Evolutionary conservation across 305 asterid genomes (phyloP), one percentile per base, ranked within the genome.

Genomic region (Solanum chacoense): DNA sequence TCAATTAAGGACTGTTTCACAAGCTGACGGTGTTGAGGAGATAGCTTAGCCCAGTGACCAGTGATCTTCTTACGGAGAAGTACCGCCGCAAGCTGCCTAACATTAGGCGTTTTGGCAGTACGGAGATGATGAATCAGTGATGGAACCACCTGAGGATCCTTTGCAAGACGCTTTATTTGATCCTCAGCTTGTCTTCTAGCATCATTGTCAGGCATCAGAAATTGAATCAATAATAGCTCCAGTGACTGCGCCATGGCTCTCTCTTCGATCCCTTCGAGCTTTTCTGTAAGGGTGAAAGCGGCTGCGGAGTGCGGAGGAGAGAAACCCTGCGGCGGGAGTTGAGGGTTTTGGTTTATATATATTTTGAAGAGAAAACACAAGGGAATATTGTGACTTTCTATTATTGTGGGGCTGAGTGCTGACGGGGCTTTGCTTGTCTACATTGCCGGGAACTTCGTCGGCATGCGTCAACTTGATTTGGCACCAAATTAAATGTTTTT

Each of bases 111-210:
- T 92, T 97, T 97, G 86, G 99, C 99, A 20, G 99, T 96, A 85
- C 99, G 99, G 40, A 97, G 98, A 91, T 96, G 99, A 88, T 97
- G 98, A 29, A 94, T 88, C 7, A 97, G 92, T 37, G 98, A 96
- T 32, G 99, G 98, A 13, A 97, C 98, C 89, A 97, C 99, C 94
- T 95, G 97, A 16, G 99, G 99, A 92, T 97, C 99, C 98, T 96
- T 96, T 2, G 98, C 93, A 79, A 96, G 87, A 16, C 99, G 96
- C 95, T 96, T 97, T 85, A 97, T 97, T 91, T 97, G 99, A 87
- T 96, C 99, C 94, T 97, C 99, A 40, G 99, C 99, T 93, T 97
- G 99, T 45, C 99, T 95, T 75, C 99, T 92, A 31, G 99, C 99
- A 85, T 97, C 99, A 87, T 97, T 97, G 91, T 97, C 99, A 88